Percentiles rank a stretch among this genome's conserved stretches.
These are phyloP conservation scores for Plasmopara halstedii DNA, from an alignment of 352 stramenopile species.

Conservation along the genomic window DNA sequence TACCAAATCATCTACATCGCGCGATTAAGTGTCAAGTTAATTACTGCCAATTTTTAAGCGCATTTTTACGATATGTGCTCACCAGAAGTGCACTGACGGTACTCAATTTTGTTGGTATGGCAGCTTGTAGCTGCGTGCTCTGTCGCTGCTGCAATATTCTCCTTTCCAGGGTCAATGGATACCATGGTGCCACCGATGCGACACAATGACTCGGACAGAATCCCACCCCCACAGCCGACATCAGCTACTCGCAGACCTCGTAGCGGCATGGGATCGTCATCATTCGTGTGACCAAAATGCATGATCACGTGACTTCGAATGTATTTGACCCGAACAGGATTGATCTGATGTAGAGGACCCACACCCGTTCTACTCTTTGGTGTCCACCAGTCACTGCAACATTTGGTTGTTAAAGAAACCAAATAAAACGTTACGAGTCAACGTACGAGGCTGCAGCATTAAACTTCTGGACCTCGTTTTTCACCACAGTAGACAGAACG, in stretches of 20 bases:
- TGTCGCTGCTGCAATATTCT: conserved; percentile 71
- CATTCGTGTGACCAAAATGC: conserved; percentile 47
- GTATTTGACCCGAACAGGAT: conserved; percentile 79
- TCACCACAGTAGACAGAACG: conserved; percentile 49
- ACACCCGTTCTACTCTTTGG: conserved; percentile 68
- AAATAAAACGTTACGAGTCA: not conserved
- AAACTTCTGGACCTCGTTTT: conserved; percentile 79
- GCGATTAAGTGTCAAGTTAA: too few relatives aligned
- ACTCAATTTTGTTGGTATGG: conserved; percentile 66
- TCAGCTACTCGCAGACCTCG: conserved; percentile 51
- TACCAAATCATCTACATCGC: conserved; percentile 69
- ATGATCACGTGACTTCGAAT: conserved; percentile 62
- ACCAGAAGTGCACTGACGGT: conserved; percentile 75
- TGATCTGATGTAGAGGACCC: conserved; percentile 71
- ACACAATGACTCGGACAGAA: conserved; percentile 72
- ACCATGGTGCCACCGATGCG: conserved; percentile 72
- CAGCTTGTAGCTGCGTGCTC: conserved; percentile 41
- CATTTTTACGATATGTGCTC: not conserved
- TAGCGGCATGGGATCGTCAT: conserved; percentile 46
- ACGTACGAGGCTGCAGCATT: conserved; percentile 64
- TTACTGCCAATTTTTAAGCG: not conserved
- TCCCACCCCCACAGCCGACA: conserved; percentile 75
- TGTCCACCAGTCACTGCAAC: conserved; percentile 75
- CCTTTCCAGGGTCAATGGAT: conserved; percentile 55
- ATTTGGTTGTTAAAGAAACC: not conserved